Conservation (phyloP, 2,329 filamentous ascomycete species). For the Plenodomus lindquistii region DNA sequence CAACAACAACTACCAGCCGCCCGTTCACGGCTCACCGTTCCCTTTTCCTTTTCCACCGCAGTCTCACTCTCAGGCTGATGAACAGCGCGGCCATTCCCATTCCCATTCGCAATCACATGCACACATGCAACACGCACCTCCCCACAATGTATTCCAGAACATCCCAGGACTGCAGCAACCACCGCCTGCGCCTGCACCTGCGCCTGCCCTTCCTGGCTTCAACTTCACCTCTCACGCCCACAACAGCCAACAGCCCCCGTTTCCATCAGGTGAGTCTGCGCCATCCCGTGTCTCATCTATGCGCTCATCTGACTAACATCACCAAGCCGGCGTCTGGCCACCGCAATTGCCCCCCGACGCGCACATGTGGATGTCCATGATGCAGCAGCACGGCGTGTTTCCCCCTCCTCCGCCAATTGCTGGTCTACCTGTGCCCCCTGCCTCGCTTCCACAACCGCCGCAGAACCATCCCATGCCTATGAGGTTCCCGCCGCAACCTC, state of each 20-base stretch:
- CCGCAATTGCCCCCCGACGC: constrained; percentile 32
- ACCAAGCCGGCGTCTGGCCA: constrained; percentile 22
- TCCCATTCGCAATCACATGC: constrained; percentile 11
- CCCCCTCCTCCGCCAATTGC: constrained; percentile 29
- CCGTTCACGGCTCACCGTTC: constrained; percentile 13
- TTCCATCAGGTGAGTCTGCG: constrained; percentile 13
- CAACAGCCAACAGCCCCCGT: constrained; percentile 28
- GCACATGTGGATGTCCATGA: constrained; percentile 37
- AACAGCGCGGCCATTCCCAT: constrained; percentile 16
- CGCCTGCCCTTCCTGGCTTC: constrained; percentile 25
- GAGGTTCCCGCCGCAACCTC: constrained; percentile 11
- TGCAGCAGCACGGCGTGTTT: constrained; percentile 22
- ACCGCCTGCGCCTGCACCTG: too few species aligned
- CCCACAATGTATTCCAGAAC: constrained; percentile 16
- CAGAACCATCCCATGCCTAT: constrained; percentile 18
- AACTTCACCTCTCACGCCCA: constrained; percentile 29
- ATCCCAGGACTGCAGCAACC: constrained; percentile 10
- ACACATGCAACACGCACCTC: constrained; percentile 15
- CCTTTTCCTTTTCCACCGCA: too few species aligned
- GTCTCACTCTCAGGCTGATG: background rate
- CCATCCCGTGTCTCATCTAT: background rate
- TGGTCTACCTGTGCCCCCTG: constrained; percentile 21
- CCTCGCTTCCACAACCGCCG: constrained; percentile 23
- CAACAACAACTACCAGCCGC: constrained; percentile 34
- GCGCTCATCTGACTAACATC: constrained; percentile 1